Conservation (phyloP, 1,139 yeast species). For the Yamadazyma spencermartinsiae region DNA sequence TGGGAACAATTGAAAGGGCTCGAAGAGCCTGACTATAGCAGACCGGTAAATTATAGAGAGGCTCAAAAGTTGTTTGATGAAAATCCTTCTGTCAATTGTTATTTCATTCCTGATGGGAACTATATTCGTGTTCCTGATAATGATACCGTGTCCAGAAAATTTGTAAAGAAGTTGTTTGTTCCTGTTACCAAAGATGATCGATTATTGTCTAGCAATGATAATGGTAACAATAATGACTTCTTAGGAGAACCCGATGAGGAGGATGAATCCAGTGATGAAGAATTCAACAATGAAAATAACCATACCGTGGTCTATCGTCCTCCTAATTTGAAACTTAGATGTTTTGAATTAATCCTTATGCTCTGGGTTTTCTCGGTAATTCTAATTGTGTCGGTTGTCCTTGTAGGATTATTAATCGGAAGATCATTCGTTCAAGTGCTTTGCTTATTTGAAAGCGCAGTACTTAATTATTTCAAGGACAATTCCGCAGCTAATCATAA, state of each 20-base stretch:
- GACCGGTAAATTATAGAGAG: conserved; percentile 54
- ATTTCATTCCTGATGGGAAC: conserved; percentile 74
- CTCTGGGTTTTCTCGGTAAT: conserved; percentile 73
- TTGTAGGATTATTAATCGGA: conserved; percentile 41
- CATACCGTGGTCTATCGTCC: conserved; percentile 87
- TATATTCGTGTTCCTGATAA: conserved; percentile 84
- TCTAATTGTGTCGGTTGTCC: conserved; percentile 36
- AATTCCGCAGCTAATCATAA: neutral
- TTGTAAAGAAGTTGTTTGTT: conserved; percentile 66
- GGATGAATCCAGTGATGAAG: conserved; percentile 51
- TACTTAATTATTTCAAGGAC: neutral
- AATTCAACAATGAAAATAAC: conserved; percentile 49
- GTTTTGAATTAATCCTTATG: conserved; percentile 53
- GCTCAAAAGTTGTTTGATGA: conserved; percentile 46
- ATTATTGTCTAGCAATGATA: conserved; percentile 37
- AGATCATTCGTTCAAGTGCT: conserved; percentile 24
- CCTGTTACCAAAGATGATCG: conserved; percentile 81
- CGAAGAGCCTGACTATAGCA: conserved; percentile 53
- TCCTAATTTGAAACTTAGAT: conserved; percentile 65
- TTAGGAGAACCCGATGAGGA: conserved; percentile 22
- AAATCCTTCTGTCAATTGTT: conserved; percentile 42
- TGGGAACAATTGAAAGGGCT: conserved; percentile 38
- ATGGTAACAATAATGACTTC: conserved; percentile 20
- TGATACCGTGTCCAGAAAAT: conserved; percentile 70
- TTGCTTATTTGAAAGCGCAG: neutral